Base-by-base conservation (phyloP, 2,329 filamentous ascomycete genomes). In the Cytospora schulzeri region DNA sequence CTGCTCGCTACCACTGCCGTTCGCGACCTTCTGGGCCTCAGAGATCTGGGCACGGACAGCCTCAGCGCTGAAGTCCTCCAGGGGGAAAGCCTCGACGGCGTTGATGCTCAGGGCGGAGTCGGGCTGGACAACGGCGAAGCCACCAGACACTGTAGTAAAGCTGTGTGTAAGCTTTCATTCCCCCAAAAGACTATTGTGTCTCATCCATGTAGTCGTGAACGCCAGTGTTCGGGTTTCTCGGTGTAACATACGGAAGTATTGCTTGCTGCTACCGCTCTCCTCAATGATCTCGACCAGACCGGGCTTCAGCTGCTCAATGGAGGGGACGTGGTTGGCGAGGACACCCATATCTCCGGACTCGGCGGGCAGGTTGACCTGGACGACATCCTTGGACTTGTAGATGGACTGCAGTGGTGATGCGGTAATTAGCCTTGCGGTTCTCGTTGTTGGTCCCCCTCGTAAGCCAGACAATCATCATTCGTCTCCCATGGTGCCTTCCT, bases 331-430 rank as follows among this genome's bases (percentile, higher is more conserved):
- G 86, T 95, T 96, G 79, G 95, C 95, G 77, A 99, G 91, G 74
- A 99, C 90, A 91, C 95, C 95, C 95, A 99, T 99, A 75, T 98
- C 95, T 79, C 95, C 95, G 69, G 93, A 96, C 80, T 97, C 95
- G 76, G 95, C 95, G 78, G 95, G 91, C 76, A 99, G 90, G 88
- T 99, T 99, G 85, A 99, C 95, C 85, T 99, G 95, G 76, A 98
- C 89, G 76, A 88, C 85, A 76, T 86, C 85, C 74, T 87, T 82
- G 72, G 82, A 88, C 79, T 85, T 86, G 84, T 86, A 89, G 81
- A 89, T 82, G 74, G 89, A 81, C 91, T 93, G 76, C 68, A 57
- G 35, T 67, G 33, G 29, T 28, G 69, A 76, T 81, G 82, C 78
- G 81, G 79, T 74, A 82, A 82, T 84, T 84, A 84, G 79, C 76